Evolutionary conservation across 306 rosid species (phyloP).

Genomic region (Malus sylvestris): DNA sequence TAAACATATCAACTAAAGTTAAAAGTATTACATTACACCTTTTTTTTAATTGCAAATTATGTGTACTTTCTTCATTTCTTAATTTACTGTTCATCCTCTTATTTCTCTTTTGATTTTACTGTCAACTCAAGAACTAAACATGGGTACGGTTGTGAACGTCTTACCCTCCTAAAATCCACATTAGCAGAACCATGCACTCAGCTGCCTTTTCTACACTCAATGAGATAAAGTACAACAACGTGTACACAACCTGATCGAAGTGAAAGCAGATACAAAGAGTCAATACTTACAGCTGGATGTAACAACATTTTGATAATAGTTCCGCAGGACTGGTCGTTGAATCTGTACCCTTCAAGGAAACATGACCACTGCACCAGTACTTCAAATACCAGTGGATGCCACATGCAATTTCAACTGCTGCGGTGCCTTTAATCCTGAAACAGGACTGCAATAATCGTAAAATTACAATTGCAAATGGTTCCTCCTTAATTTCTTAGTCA

Average conservation of each 20-base stretch:
- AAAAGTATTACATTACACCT: not conserved
- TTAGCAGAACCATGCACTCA: not conserved
- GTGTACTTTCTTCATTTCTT: not conserved
- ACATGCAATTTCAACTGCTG: slow-evolving; percentile 79
- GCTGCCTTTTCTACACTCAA: not conserved
- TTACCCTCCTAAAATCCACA: not conserved
- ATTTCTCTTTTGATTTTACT: not conserved
- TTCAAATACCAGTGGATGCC: slow-evolving; percentile 96
- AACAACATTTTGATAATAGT: slow-evolving; percentile 94
- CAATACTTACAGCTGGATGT: slow-evolving; percentile 84
- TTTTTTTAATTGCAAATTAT: not conserved
- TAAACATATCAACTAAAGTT: not conserved
- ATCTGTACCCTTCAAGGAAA: slow-evolving; percentile 78
- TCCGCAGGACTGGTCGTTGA: slow-evolving; percentile 83
- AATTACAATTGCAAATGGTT: not conserved
- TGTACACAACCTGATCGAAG: not conserved
- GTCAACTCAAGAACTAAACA: too few relatives aligned
- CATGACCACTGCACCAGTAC: slow-evolving; percentile 85
- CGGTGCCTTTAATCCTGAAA: slow-evolving; percentile 67
- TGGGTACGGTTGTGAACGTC: not conserved
- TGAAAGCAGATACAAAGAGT: slow-evolving; percentile 6
- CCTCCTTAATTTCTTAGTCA: not conserved
- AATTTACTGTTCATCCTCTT: not conserved
- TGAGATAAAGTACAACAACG: not conserved
- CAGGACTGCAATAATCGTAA: slow-evolving; percentile 1